Evolutionary conservation across 257 asterid genomes (phyloP), one percentile per base, ranked within the genome.

Genomic region (Plantago ovata): DNA sequence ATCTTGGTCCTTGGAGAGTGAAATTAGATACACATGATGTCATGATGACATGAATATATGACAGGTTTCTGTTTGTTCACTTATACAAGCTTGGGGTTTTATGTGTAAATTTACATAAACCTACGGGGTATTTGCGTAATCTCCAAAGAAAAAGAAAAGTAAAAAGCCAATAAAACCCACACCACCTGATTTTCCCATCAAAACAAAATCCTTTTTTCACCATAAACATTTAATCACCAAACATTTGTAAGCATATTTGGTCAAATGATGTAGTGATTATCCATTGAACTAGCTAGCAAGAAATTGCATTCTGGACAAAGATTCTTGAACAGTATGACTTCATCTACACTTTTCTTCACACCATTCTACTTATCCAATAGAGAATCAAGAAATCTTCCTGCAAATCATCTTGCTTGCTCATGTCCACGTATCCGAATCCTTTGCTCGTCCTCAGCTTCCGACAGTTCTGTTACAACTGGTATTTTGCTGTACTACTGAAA

Each of bases 401-500:
- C 66, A 38, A 77, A 59, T 21, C 10, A 44, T 63, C 33, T 10
- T n/a, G 18, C 74, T n/a, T 36, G 33, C 61, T 13, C 72, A 9
- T 59, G 61, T 41, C 50, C 63, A 47, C 53, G 69, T 41, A 10
- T 38, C 70, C 72, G 63, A 43, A 51, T 78, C 69, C 14, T 54
- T 9, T 80, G 95, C 67, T 79, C 89, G 15, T 72, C 82, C 55
- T 64, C 94, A 41, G 61, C 58, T 50, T 70, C 89, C n/a, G 77
- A 75, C 13, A 62, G 48, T 42, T 74, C 84, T 49, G 12, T 65
- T 43, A 69, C 81, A n/a, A 66, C 86, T 24, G 93, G 95, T 82
- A 83, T 14, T 6, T 45, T 7, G 23, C 24, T 23, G 13, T 38
- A 7, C 42, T 28, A 28, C 7, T 28, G 7, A 6, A 28, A 28